phyloP scores from a whole-genome alignment of 208 protist species.

The Trypanosoma avium region DNA sequence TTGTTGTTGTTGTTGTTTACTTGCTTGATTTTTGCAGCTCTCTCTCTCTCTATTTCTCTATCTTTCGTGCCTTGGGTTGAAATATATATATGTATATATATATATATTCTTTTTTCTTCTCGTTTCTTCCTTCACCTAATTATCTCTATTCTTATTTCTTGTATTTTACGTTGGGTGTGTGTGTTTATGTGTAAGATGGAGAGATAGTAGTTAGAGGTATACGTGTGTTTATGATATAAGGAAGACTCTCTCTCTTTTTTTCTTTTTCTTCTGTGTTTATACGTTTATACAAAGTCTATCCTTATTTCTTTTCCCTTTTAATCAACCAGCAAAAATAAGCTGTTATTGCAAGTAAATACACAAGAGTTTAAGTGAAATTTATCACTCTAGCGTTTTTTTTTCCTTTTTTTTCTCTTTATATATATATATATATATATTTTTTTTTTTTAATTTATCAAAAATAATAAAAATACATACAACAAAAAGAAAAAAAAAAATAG shows the following conservation, averaged over 20 bases:
- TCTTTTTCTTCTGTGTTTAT: neutral
- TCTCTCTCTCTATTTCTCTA: neutral
- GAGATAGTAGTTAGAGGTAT: too few relatives aligned
- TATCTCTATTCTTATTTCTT: constrained; percentile 7
- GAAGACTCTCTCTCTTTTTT: neutral
- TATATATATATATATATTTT: neutral
- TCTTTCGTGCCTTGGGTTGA: neutral
- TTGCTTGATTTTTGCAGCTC: neutral
- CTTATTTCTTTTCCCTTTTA: neutral
- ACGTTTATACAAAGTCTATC: neutral
- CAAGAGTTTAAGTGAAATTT: neutral
- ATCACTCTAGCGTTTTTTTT: neutral
- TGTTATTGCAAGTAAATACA: neutral
- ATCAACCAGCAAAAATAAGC: neutral
- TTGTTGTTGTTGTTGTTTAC: neutral
- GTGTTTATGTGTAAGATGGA: too few relatives aligned
- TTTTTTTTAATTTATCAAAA: constrained; percentile 5
- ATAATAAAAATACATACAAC: constrained; percentile 13
- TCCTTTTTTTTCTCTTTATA: constrained; percentile 1
- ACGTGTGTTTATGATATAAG: neutral
- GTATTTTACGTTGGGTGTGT: neutral
- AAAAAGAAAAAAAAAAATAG: constrained; percentile 13
- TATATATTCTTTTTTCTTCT: neutral
- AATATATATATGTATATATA: neutral
- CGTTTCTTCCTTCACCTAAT: neutral